Evolutionary conservation across 768 basidiomycete species (phyloP).

Genomic region (button mushroom (Agaricus bisporus)): DNA sequence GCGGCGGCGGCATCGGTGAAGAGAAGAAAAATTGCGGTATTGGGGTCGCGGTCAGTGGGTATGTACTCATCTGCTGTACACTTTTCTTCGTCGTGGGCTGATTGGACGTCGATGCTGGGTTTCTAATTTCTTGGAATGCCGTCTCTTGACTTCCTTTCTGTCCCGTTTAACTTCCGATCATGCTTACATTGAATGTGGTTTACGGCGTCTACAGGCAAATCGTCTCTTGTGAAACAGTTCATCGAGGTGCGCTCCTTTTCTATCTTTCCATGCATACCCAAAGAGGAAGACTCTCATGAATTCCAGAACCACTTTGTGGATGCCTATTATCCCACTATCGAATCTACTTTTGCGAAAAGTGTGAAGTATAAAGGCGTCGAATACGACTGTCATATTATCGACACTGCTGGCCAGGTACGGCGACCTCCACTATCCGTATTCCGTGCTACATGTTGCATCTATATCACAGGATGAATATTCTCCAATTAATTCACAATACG

Average conservation of each 20-base stretch:
- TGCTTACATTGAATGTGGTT: background rate
- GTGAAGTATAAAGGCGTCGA: conserved; percentile 85
- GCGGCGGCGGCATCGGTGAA: conserved; percentile 35
- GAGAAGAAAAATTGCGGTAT: conserved; percentile 85
- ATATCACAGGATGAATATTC: conserved; percentile 85
- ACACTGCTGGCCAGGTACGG: conserved; percentile 92
- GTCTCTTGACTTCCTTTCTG: background rate
- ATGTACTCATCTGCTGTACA: conserved; percentile 20
- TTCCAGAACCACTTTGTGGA: conserved; percentile 75
- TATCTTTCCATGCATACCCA: background rate
- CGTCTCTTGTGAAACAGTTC: conserved; percentile 91
- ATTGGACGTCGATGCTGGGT: background rate
- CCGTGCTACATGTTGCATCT: background rate
- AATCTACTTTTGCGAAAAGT: conserved; percentile 79
- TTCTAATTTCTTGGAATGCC: background rate
- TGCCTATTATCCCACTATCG: conserved; percentile 93
- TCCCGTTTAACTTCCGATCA: conserved; percentile 2
- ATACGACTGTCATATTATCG: conserved; percentile 96
- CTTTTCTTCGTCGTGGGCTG: conserved; percentile 1
- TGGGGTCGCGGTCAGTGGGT: conserved; percentile 91
- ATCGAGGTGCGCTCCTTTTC: conserved; percentile 47
- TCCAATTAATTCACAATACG: conserved; percentile 88
- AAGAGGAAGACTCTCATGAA: no score
- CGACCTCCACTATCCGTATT: background rate
- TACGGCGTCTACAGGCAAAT: conserved; percentile 64